Percentiles rank a stretch among this genome's conserved stretches.
Evolutionary conservation across 2,329 filamentous ascomycete genomes (phyloP).

Genomic region (Xylaria sp.): DNA sequence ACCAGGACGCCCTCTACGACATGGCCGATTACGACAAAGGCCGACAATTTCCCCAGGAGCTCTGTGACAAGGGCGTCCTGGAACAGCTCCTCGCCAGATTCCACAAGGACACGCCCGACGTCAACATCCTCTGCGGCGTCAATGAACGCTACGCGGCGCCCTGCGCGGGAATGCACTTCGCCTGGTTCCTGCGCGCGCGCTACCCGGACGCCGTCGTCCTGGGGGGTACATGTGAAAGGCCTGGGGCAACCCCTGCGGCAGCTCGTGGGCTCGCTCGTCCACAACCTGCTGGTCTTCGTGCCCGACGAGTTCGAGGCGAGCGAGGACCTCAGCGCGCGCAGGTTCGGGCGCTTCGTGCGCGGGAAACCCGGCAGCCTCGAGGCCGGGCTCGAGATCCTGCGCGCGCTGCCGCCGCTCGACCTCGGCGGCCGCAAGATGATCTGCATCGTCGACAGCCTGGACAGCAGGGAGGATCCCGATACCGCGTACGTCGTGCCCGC

Average conservation of each 20-base stretch:
- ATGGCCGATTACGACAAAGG: constrained; percentile 17
- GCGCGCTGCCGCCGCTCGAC: constrained; percentile 11
- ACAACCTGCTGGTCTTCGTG: constrained; percentile 11
- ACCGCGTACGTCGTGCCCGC: background rate
- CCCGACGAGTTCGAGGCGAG: constrained; percentile 11
- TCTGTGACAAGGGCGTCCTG: constrained; percentile 17
- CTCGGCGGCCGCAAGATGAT: background rate
- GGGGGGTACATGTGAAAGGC: constrained; percentile 20
- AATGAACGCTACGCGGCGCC: constrained; percentile 7
- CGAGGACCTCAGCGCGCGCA: constrained; percentile 1
- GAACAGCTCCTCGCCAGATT: constrained; percentile 10
- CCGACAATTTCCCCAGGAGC: constrained; percentile 13
- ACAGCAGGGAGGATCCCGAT: constrained; percentile 1
- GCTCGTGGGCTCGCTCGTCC: constrained; percentile 21
- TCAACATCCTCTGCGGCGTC: constrained; percentile 12
- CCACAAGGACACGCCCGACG: constrained; percentile 3
- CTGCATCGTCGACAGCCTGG: constrained; percentile 18
- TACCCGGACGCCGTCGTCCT: constrained; percentile 11
- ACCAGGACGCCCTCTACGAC: constrained; percentile 16
- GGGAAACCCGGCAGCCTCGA: constrained; percentile 10
- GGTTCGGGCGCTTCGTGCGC: constrained; percentile 10
- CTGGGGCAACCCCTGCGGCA: constrained; percentile 5
- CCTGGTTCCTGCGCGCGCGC: constrained; percentile 19
- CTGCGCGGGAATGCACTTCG: constrained; percentile 20
- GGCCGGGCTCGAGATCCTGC: constrained; percentile 13